These are phyloP conservation scores for Daedaleopsis sinensis DNA, from an alignment of 768 basidiomycete species.

Conservation along the genomic window DNA sequence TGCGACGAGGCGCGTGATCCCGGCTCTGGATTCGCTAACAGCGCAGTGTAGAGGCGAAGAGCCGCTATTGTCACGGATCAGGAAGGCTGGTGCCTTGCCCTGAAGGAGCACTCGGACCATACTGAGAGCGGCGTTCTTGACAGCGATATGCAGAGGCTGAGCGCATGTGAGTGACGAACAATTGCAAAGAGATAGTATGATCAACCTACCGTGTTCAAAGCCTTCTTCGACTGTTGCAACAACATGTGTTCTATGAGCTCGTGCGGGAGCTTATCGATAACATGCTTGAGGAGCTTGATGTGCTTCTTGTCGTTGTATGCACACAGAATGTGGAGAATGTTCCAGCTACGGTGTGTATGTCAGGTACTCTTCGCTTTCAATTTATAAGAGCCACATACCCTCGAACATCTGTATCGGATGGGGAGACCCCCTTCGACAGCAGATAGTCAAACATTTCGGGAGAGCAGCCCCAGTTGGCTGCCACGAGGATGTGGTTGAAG, in stretches of 20 bases:
- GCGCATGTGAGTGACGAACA: not conserved
- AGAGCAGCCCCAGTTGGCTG: conserved; percentile 35
- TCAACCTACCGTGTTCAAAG: conserved; percentile 48
- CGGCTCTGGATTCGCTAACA: conserved; percentile 34
- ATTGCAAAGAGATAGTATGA: not conserved
- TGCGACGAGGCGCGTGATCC: conserved; percentile 44
- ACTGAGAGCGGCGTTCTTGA: conserved; percentile 36
- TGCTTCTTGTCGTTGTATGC: conserved; percentile 29
- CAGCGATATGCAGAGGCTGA: conserved; percentile 60
- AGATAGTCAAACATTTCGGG: conserved; percentile 51
- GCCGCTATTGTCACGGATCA: conserved; percentile 49
- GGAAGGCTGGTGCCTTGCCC: conserved; percentile 35
- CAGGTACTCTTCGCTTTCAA: not conserved
- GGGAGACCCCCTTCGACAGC: conserved; percentile 48
- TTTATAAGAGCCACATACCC: conserved; percentile 40
- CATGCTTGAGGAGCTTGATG: conserved; percentile 37
- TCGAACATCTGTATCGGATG: conserved; percentile 43
- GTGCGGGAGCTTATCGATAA: conserved; percentile 53
- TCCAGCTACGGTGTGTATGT: conserved; percentile 44
- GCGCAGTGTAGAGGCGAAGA: conserved; percentile 57
- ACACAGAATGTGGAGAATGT: conserved; percentile 56
- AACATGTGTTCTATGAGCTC: conserved; percentile 49
- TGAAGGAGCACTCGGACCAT: conserved; percentile 38
- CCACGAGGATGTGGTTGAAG: conserved; percentile 50
- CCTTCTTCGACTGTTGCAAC: conserved; percentile 46